These are phyloP conservation scores for Cucumis hystrix DNA, from an alignment of 306 rosid genomes.

Conservation along the genomic window DNA sequence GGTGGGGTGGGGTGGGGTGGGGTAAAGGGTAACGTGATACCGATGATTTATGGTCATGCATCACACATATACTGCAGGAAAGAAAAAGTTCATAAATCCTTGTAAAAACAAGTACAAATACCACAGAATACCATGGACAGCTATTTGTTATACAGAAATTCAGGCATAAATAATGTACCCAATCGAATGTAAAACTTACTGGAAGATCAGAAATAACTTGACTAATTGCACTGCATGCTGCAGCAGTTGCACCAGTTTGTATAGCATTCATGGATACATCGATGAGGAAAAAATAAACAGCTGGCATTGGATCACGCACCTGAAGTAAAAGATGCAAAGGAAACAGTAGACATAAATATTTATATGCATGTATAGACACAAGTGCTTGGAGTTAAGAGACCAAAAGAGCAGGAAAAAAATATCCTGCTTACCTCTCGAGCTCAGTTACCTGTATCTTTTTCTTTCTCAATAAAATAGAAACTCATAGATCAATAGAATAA, in stretches of 20 bases:
- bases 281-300: constrained; percentile 83
- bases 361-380: neutral
- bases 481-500: neutral
- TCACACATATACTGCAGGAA: neutral
- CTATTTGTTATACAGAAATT: neutral
- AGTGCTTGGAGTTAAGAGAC: neutral
- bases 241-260: constrained; percentile 98
- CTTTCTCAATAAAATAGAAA: neutral
- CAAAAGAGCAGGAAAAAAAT: neutral
- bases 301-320: constrained; percentile 99
- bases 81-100: neutral
- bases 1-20: too few relatives aligned
- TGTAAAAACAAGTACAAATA: neutral
- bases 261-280: constrained; percentile 96
- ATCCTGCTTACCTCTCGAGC: neutral
- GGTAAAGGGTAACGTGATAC: neutral
- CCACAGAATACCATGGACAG: neutral
- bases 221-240: constrained; percentile 95
- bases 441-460: neutral
- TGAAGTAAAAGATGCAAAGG: constrained; percentile 17
- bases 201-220: constrained; percentile 91
- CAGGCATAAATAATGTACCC: neutral
- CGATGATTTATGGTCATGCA: neutral
- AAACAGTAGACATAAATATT: neutral
- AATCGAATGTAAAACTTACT: constrained; percentile 44